phyloP scores from a whole-genome alignment of 495 filamentous ascomycete genomes.

The Rusavskia elegans region DNA sequence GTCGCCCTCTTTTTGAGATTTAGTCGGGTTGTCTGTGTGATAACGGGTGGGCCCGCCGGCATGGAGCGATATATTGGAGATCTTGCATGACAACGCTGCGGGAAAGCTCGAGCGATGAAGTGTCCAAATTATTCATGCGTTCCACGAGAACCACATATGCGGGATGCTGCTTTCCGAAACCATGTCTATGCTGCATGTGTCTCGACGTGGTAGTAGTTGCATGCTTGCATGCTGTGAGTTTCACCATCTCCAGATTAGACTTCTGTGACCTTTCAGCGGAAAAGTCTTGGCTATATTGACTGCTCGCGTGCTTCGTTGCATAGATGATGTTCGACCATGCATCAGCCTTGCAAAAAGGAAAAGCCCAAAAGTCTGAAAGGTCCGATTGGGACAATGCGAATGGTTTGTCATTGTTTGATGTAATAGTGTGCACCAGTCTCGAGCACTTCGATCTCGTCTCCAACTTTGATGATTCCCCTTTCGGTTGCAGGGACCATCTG shows the following conservation, averaged over 20 bases:
- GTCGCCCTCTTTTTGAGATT: background rate
- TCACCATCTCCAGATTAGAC: too few relatives aligned
- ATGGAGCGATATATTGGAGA: background rate
- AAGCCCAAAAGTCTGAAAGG: too few relatives aligned
- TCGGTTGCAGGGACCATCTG: conserved; percentile 51
- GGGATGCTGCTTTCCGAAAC: too few relatives aligned
- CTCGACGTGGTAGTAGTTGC: too few relatives aligned
- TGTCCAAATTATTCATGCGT: background rate
- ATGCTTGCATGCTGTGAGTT: too few relatives aligned
- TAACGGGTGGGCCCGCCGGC: background rate
- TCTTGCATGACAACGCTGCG: background rate
- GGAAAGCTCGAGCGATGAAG: background rate
- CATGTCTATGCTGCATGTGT: too few relatives aligned
- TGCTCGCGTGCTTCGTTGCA: too few relatives aligned
- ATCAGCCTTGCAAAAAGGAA: too few relatives aligned
- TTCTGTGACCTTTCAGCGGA: too few relatives aligned
- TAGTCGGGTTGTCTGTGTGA: background rate
- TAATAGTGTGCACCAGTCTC: conserved; percentile 49
- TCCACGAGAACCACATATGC: background rate
- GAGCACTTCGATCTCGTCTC: conserved; percentile 42
- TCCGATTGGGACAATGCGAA: too few relatives aligned
- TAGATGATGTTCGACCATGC: too few relatives aligned
- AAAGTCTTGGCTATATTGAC: too few relatives aligned
- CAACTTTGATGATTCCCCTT: conserved; percentile 35
- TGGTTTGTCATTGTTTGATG: conserved; percentile 22